These are phyloP conservation scores for Isabelozyma heimii DNA, from an alignment of 805 yeast genomes.

Conservation along the genomic window DNA sequence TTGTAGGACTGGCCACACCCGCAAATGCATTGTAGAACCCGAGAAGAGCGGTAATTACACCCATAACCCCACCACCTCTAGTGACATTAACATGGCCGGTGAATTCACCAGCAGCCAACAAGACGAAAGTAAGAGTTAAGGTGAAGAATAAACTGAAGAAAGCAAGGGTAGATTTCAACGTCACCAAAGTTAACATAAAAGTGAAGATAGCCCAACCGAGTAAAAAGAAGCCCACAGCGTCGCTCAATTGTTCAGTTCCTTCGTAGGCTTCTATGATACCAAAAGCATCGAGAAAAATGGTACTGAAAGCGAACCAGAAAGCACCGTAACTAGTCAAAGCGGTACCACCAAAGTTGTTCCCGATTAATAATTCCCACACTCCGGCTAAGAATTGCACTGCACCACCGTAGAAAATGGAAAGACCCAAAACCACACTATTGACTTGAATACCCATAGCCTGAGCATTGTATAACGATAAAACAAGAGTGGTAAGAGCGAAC, in stretches of 20 bases:
- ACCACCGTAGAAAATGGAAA: conserved; percentile 67
- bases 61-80: conserved; percentile 41
- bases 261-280: conserved; percentile 34
- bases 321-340: conserved; percentile 55
- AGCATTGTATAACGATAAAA: conserved; percentile 55
- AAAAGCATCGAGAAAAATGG: conserved; percentile 27
- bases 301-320: conserved; percentile 35
- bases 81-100: conserved; percentile 20
- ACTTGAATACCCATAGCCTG: conserved; percentile 51
- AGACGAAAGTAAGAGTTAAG: conserved; percentile 31
- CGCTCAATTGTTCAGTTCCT: conserved; percentile 15
- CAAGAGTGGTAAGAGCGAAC: conserved; percentile 64
- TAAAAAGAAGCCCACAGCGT: conserved; percentile 36
- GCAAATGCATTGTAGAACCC: conserved; percentile 43
- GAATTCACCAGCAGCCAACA: conserved; percentile 35
- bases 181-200: conserved; percentile 30
- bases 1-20: conserved; percentile 32
- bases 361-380: conserved; percentile 63
- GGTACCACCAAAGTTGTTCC: conserved; percentile 70
- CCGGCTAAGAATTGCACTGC: conserved; percentile 61
- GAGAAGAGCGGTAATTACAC: conserved; percentile 38
- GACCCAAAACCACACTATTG: conserved; percentile 57
- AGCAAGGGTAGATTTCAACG: conserved; percentile 37
- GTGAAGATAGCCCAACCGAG: conserved; percentile 43
- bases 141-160: conserved; percentile 29